Evolutionary conservation across 805 yeast species (phyloP).

Genomic region (Saccharomycopsis schoenii): DNA sequence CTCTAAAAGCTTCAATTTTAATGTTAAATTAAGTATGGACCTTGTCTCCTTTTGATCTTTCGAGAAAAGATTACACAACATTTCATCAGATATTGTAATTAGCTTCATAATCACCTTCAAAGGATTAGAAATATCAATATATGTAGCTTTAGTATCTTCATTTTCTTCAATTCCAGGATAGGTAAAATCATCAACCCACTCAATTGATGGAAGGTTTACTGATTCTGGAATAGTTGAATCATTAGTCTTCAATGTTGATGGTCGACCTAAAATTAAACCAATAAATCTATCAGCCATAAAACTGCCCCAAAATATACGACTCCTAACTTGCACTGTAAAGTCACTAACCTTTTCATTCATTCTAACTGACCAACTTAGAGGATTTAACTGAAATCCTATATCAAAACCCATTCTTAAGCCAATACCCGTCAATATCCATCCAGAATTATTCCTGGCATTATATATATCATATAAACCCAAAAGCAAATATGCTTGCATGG

Average conservation of each 20-base stretch:
- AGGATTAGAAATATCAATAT: conserved; percentile 15
- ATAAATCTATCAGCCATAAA: conserved; percentile 57
- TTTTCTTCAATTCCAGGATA: conserved; percentile 23
- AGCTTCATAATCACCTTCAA: conserved; percentile 35
- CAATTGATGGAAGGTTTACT: conserved; percentile 49
- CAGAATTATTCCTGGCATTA: conserved; percentile 45
- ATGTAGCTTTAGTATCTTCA: not conserved
- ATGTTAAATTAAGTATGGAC: conserved; percentile 27
- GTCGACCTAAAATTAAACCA: conserved; percentile 48
- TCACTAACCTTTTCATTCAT: conserved; percentile 32
- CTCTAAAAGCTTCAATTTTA: conserved; percentile 28
- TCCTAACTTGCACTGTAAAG: conserved; percentile 45
- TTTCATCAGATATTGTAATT: conserved; percentile 28
- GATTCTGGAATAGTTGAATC: conserved; percentile 55
- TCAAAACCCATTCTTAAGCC: conserved; percentile 59
- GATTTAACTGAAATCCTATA: conserved; percentile 53
- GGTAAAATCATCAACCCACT: conserved; percentile 52
- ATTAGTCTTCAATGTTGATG: conserved; percentile 42
- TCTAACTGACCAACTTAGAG: conserved; percentile 42
- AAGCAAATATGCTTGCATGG: conserved; percentile 43
- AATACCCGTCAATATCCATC: conserved; percentile 55
- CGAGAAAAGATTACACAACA: conserved; percentile 23
- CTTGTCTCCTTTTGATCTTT: conserved; percentile 21
- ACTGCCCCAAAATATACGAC: conserved; percentile 59
- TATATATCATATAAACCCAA: conserved; percentile 54